phyloP scores from a whole-genome alignment of 1,284 basidiomycete species.

The Fomitopsis betulina region DNA sequence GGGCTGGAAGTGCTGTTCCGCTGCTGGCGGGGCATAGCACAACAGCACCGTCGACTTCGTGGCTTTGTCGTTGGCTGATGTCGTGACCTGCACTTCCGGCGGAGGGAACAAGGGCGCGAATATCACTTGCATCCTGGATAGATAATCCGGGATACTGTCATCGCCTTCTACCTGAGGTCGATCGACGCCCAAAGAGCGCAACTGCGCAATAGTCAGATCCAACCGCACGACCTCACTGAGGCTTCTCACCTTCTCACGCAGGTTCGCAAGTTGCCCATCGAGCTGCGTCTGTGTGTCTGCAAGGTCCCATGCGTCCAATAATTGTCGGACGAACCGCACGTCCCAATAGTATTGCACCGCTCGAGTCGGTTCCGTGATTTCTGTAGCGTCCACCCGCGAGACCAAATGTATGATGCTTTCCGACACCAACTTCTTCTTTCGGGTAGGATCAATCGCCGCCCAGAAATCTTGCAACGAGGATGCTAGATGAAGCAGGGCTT shows the following conservation, averaged over 20 bases:
- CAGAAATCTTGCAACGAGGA: conserved; percentile 51
- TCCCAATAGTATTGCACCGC: conserved; percentile 32
- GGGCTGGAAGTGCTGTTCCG: conserved; percentile 32
- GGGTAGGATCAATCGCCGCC: conserved; percentile 32
- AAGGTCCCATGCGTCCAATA: conserved; percentile 9
- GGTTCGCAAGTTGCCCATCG: conserved; percentile 1
- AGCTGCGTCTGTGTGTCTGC: conserved; percentile 4
- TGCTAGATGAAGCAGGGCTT: conserved; percentile 51
- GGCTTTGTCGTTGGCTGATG: conserved; percentile 10
- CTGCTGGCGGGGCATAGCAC: conserved; percentile 23
- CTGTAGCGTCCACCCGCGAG: conserved; percentile 26
- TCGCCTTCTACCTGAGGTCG: conserved; percentile 8
- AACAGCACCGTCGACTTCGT: conserved; percentile 22
- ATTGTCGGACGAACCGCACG: conserved; percentile 40
- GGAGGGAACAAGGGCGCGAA: conserved; percentile 31
- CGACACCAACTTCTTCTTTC: conserved; percentile 31
- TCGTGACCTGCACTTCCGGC: conserved; percentile 13
- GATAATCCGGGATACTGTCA: conserved; percentile 16
- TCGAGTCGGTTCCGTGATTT: conserved; percentile 5
- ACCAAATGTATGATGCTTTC: conserved; percentile 40
- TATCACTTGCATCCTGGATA: conserved; percentile 29
- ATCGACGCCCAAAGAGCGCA: not conserved
- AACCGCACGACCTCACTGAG: not conserved
- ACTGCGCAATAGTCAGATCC: not conserved
- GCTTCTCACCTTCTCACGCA: conserved; percentile 6